Conservation (phyloP, 495 filamentous ascomycete species). For the Xylaria intraflava region DNA sequence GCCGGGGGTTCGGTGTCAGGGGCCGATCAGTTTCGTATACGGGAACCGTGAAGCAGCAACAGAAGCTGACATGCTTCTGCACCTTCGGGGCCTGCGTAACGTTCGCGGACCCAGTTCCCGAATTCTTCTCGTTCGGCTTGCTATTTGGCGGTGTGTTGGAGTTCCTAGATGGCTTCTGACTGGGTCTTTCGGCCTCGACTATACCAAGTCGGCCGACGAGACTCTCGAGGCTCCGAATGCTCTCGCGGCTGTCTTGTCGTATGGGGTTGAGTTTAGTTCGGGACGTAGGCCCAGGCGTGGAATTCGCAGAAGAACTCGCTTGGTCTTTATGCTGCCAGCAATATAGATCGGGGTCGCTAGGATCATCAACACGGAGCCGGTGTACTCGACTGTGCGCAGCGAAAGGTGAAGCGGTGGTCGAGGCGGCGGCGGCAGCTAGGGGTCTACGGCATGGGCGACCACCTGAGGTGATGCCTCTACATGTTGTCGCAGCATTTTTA, state of each 20-base stretch:
- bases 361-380: constrained; percentile 44
- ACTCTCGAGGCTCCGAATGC: constrained; percentile 72
- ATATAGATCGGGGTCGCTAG: constrained; percentile 47
- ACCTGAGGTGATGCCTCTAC: constrained; percentile 70
- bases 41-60: constrained; percentile 41
- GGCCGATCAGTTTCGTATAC: constrained; percentile 32
- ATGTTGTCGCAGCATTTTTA: constrained; percentile 76
- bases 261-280: constrained; percentile 37
- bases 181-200: constrained; percentile 41
- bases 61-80: constrained; percentile 25
- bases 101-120: constrained; percentile 3
- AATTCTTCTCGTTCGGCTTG: constrained; percentile 14
- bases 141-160: constrained; percentile 1
- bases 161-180: constrained; percentile 21
- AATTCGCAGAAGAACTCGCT: constrained; percentile 43
- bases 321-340: constrained; percentile 97
- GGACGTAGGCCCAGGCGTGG: constrained; percentile 33
- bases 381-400: constrained; percentile 30
- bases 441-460: constrained; percentile 74
- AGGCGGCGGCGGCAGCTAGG: constrained; percentile 40
- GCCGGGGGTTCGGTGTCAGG: constrained; percentile 32
- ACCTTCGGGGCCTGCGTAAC: constrained; percentile 20
- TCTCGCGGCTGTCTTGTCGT: constrained; percentile 72
- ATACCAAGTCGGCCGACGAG: constrained; percentile 72
- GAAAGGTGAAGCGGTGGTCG: constrained; percentile 24